Evolutionary conservation across 352 stramenopile genomes (phyloP).

Genomic region (Phytopythium delawarense): DNA sequence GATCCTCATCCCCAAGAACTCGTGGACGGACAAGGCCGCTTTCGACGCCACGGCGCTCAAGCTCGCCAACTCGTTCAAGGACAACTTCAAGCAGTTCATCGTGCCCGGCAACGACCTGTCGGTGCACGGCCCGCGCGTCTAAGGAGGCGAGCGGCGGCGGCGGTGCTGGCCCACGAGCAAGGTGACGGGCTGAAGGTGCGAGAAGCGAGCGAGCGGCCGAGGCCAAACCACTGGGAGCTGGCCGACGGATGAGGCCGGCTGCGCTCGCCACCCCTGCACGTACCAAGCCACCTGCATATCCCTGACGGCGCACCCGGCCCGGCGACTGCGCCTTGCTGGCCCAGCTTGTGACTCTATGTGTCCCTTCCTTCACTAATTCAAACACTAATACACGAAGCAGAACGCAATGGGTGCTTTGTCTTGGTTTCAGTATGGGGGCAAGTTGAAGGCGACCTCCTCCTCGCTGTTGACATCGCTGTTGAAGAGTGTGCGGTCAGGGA

Average conservation of each 20-base stretch:
- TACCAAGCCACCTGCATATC: neutral
- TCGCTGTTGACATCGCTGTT: no score
- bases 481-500: neutral
- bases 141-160: slow-evolving; percentile 8
- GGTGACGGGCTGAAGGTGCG: neutral
- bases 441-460: neutral
- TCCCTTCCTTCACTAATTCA: neutral
- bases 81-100: slow-evolving; percentile 87
- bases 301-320: neutral
- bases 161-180: neutral
- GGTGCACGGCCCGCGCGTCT: slow-evolving; percentile 52
- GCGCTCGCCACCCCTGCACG: neutral
- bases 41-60: slow-evolving; percentile 75
- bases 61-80: slow-evolving; percentile 69
- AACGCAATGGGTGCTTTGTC: neutral
- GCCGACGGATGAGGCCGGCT: neutral
- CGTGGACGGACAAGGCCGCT: slow-evolving; percentile 75
- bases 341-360: slow-evolving; percentile 1
- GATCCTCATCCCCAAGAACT: slow-evolving; percentile 71
- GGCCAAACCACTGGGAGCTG: neutral
- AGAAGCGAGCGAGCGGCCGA: neutral
- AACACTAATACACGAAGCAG: neutral
- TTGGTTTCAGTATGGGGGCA: neutral
- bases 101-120: slow-evolving; percentile 70
- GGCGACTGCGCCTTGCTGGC: neutral